phyloP scores from a whole-genome alignment of 108 stramenopile genomes.

The Nitzschia palea region DNA sequence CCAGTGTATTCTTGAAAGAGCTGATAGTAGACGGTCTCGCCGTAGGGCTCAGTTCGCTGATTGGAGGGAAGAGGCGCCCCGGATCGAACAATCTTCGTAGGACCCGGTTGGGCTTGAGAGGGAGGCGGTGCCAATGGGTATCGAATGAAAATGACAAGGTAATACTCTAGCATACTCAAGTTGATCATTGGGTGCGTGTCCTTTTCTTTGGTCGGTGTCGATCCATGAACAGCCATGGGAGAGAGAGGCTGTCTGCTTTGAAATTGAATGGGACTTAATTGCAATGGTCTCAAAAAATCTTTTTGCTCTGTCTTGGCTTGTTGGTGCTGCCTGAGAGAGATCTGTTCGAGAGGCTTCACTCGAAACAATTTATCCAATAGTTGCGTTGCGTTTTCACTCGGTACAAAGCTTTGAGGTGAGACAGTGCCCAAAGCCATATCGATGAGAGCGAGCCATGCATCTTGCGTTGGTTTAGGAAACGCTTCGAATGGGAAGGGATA shows the following conservation, averaged over 20 bases:
- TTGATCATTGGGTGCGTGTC: slow-evolving; percentile 30
- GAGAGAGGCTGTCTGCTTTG: slow-evolving; percentile 5
- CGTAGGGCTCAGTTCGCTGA: slow-evolving; percentile 44
- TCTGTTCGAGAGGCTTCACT: slow-evolving; percentile 41
- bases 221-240: slow-evolving; percentile 3
- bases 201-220: slow-evolving; percentile 20
- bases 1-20: slow-evolving; percentile 54
- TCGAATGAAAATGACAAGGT: slow-evolving; percentile 59
- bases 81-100: neutral
- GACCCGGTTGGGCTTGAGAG: neutral
- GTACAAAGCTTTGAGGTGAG: neutral
- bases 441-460: slow-evolving; percentile 39
- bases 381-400: slow-evolving; percentile 33
- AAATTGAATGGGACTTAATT: slow-evolving; percentile 36
- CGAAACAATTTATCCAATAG: slow-evolving; percentile 37
- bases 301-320: slow-evolving; percentile 21
- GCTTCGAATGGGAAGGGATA: slow-evolving; percentile 75
- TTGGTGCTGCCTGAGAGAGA: slow-evolving; percentile 19
- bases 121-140: slow-evolving; percentile 62
- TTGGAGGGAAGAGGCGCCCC: neutral
- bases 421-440: slow-evolving; percentile 22
- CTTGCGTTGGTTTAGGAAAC: slow-evolving; percentile 44
- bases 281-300: slow-evolving; percentile 29
- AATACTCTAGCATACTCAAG: slow-evolving; percentile 74
- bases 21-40: slow-evolving; percentile 63